Percentiles rank a stretch among this genome's conserved stretches.
phyloP scores from a whole-genome alignment of 257 asterid species.

The Agastache rugosa region DNA sequence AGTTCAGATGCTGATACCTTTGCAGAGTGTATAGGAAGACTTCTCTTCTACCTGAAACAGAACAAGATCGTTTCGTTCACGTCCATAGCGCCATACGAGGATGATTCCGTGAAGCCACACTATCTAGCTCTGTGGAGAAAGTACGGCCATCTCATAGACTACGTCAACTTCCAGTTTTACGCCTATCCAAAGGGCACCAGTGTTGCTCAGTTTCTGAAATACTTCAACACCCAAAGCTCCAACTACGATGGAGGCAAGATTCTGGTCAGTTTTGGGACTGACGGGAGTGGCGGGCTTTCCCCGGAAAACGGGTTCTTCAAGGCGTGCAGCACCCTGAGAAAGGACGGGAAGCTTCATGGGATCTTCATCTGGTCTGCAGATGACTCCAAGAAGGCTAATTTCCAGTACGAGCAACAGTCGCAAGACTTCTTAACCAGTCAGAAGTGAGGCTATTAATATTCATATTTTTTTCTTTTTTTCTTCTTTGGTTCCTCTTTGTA shows the following conservation, averaged over 20 bases:
- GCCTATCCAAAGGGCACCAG: conserved; percentile 58
- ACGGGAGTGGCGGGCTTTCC: conserved; percentile 66
- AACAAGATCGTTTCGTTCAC: conserved; percentile 52
- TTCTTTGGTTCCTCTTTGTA: not conserved
- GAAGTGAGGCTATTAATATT: conserved; percentile 2
- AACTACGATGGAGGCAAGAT: conserved; percentile 63
- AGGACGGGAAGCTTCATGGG: conserved; percentile 69
- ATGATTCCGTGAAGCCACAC: conserved; percentile 50
- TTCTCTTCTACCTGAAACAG: conserved; percentile 60
- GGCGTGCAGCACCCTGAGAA: conserved; percentile 57
- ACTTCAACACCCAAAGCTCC: conserved; percentile 57
- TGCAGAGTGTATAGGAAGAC: conserved; percentile 70
- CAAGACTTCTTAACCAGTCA: conserved; percentile 57
- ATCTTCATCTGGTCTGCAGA: conserved; percentile 88
- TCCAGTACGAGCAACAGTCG: conserved; percentile 58
- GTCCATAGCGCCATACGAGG: conserved; percentile 74
- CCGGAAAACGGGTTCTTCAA: conserved; percentile 67
- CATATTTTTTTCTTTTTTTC: not conserved
- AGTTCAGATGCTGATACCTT: conserved; percentile 64
- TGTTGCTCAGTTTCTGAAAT: conserved; percentile 61
- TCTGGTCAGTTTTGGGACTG: conserved; percentile 68
- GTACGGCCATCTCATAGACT: conserved; percentile 66
- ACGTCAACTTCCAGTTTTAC: conserved; percentile 74
- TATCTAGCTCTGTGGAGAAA: conserved; percentile 73
- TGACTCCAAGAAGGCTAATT: conserved; percentile 64